phyloP scores from a whole-genome alignment of 2,329 filamentous ascomycete species.

The Alternaria longipes region DNA sequence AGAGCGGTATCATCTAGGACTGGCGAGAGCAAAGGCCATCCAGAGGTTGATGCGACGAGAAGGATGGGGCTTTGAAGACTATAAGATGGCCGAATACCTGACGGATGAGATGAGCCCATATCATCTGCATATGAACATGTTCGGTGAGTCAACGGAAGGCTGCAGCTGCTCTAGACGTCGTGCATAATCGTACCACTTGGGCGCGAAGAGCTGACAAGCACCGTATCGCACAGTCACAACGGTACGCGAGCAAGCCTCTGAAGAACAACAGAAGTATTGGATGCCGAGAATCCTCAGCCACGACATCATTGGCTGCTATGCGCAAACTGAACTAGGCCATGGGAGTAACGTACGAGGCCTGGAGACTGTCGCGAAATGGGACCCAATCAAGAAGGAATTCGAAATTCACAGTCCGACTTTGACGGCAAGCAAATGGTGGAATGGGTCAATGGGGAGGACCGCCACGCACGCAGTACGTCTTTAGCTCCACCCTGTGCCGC shows the following conservation, averaged over 20 bases:
- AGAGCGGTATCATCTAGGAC: conserved; percentile 62
- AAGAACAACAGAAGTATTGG: conserved; percentile 60
- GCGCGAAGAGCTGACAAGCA: conserved; percentile 27
- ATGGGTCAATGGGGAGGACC: conserved; percentile 62
- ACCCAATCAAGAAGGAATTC: conserved; percentile 57
- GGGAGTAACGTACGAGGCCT: conserved; percentile 63
- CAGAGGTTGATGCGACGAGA: conserved; percentile 57
- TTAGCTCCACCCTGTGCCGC: conserved; percentile 4
- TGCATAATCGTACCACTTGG: conserved; percentile 27
- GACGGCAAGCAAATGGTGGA: conserved; percentile 66
- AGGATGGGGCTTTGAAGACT: conserved; percentile 61
- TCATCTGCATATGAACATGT: conserved; percentile 63
- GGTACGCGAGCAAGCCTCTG: conserved; percentile 60
- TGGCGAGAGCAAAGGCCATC: conserved; percentile 62
- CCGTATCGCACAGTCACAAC: conserved; percentile 51
- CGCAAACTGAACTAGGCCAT: conserved; percentile 63
- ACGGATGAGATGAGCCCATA: conserved; percentile 64
- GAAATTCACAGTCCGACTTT: conserved; percentile 62
- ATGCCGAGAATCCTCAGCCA: conserved; percentile 59
- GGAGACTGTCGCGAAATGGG: conserved; percentile 60
- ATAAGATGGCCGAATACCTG: conserved; percentile 62
- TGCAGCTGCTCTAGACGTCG: conserved; percentile 10
- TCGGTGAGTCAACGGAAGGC: conserved; percentile 45
- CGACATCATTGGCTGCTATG: conserved; percentile 63
- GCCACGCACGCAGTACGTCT: conserved; percentile 60